Evolutionary conservation across 768 basidiomycete genomes (phyloP).

Genomic region (Amylocystis lapponica): DNA sequence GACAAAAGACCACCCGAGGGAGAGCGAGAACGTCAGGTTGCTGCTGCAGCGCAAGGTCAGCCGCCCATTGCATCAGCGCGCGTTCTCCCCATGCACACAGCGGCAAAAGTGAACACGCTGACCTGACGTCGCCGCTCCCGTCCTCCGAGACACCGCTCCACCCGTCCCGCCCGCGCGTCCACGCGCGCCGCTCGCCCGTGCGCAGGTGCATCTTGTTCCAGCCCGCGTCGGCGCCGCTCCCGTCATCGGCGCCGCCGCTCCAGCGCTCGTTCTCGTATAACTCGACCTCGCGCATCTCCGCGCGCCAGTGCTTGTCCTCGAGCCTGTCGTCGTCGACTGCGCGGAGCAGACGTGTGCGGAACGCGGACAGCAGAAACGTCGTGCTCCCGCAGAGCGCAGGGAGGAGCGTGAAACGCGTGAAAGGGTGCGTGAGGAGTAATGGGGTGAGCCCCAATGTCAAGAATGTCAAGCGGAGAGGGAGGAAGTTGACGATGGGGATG

Average conservation of each 20-base stretch:
- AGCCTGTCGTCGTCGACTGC: slow-evolving; percentile 63
- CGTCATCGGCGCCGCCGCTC: slow-evolving; percentile 16
- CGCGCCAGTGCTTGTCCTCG: slow-evolving; percentile 55
- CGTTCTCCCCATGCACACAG: background rate
- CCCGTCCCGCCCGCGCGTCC: slow-evolving; percentile 69
- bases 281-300: slow-evolving; percentile 64
- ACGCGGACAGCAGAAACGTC: slow-evolving; percentile 9
- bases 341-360: slow-evolving; percentile 19
- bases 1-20: slow-evolving; percentile 68
- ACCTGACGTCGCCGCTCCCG: slow-evolving; percentile 59
- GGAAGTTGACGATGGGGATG: slow-evolving; percentile 22
- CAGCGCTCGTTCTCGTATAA: slow-evolving; percentile 80
- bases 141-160: slow-evolving; percentile 52
- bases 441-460: slow-evolving; percentile 48
- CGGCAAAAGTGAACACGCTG: slow-evolving; percentile 19
- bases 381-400: slow-evolving; percentile 25
- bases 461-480: slow-evolving; percentile 40
- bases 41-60: slow-evolving; percentile 42
- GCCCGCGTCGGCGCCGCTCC: slow-evolving; percentile 13
- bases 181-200: slow-evolving; percentile 47
- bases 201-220: slow-evolving; percentile 37
- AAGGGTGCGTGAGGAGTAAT: slow-evolving; percentile 49
- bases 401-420: slow-evolving; percentile 23
- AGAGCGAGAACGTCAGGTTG: slow-evolving; percentile 76
- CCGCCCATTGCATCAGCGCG: background rate